Percentiles rank a stretch among this genome's conserved stretches.
Conservation (phyloP, 106 monocot genomes). For the Platanthera guangdongensis region DNA sequence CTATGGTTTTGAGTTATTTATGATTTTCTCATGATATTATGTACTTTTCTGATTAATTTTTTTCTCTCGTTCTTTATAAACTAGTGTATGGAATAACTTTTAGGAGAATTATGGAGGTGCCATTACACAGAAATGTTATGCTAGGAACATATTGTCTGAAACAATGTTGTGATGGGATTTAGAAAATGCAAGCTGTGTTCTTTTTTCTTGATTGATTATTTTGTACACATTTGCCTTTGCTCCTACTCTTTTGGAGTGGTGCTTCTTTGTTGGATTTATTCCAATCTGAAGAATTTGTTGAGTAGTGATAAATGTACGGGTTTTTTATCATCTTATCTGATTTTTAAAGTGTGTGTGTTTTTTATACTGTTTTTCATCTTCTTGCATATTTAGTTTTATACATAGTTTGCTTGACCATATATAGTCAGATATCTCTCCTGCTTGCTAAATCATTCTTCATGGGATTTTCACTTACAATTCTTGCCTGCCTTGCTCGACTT, state of each 20-base stretch:
- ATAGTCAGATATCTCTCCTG: constrained; percentile 78
- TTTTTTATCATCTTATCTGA: not conserved
- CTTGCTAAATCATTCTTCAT: constrained; percentile 77
- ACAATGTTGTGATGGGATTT: not conserved
- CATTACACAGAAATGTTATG: not conserved
- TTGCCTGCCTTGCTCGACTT: constrained; percentile 72
- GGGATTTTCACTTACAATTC: constrained; percentile 44
- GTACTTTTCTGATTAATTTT: not conserved
- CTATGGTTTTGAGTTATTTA: not conserved
- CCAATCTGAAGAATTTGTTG: not conserved
- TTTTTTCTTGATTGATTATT: no score
- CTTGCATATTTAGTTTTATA: not conserved
- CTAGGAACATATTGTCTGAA: not conserved
- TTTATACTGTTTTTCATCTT: not conserved
- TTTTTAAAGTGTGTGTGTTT: not conserved
- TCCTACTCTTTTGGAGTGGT: no score
- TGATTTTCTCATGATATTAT: not conserved
- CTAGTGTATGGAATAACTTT: not conserved
- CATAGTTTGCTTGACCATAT: constrained; percentile 26
- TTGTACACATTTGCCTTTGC: no score
- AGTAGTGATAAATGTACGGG: not conserved
- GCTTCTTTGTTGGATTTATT: not conserved
- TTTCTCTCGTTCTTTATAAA: not conserved
- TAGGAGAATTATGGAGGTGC: not conserved
- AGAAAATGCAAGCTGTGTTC: no score